Evolutionary conservation across 2,329 filamentous ascomycete species (phyloP), one percentile per base, ranked within the genome.

Genomic region (Microascus cirrosus): DNA sequence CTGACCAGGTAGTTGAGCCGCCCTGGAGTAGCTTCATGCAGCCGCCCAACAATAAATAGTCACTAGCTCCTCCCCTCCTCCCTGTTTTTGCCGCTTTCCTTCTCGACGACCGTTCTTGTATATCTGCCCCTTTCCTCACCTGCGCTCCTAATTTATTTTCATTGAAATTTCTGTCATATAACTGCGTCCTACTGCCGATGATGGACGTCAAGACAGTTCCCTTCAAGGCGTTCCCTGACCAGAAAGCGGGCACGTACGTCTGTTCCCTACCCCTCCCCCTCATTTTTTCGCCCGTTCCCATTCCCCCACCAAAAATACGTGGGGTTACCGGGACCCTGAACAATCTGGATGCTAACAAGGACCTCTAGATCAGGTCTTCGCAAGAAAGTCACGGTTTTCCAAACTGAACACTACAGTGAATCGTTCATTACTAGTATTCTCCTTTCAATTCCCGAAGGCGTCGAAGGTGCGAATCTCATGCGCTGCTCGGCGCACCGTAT

Each of bases 231-330:
- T 96, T 94, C 75, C 81, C 87, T 63, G 94, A 97, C 82, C 94
- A 99, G 83, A 99, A 99, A 82, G 91, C 93, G 63, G 93, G 93
- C 83, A 97, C 93, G 93, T 96, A 85, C 75, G 93, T 91, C 65
- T 64, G 63, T 61, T 61, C 61, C 61, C 62, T 69, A 67, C 68
- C 69, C 68, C 66, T 63, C 66, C 65, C 68, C 63, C 63, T 54
- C 62, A 62, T 45, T 45, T 45, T 15, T 45, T 18, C 39, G 15
- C 39, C 39, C 39, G n/a, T 45, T 18, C 39, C 13, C 39, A 45
- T 7, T 8, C 39, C n/a, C 39, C 39, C 39, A 18, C 39, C 39
- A 45, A 45, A 32, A 32, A 32, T 4, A 45, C n/a, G 13, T 18
- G 15, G 15, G 39, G 39, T 5, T 7, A 18, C 10, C 2, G 39